Evolutionary conservation across 2,329 filamentous ascomycete species (phyloP), one percentile per base, ranked within the genome.

Genomic region (Penicillium brevicompactum): DNA sequence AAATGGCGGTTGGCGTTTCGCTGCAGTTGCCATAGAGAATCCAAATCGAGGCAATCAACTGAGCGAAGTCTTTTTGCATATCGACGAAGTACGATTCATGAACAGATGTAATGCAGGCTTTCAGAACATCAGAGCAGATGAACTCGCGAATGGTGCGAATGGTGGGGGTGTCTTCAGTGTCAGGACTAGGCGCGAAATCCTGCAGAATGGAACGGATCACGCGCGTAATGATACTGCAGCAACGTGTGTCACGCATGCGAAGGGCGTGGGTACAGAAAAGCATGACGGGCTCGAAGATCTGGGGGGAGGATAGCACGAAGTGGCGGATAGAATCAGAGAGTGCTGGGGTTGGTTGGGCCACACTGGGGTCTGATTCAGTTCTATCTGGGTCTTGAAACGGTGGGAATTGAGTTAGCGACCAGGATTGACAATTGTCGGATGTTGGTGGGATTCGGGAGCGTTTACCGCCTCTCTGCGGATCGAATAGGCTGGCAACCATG

Each of bases 51-150:
- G 92, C 92, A 58, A 99, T 96, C 37, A 97, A 81, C 21, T 87
- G 84, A 0, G 92, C 93, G 21, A 99, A 82, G 49, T 99, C 92
- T 70, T 92, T 93, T 68, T 99, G 94, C 59, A 95, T 85, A 64
- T 99, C 94, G 32, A 97, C 92, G 74, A 97, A 99, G 74, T 97
- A 97, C 0, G 91, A 88, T 63, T 99, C 94, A 74, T 97, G 90
- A 48, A 99, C 85, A 2, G 90, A 95, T 1, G 88, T 90, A 70
- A 97, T 90, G 67, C 90, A 93, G 0, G 92, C 91, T 76, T 92
- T 91, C 47, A 99, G 83, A 2, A 97, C 91, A 62, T 96, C 90
- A 5, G 87, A 86, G 49, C 87, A 91, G 68, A 97, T 92, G 73
- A 92, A 99, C 68, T 96, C 91, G 49, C 92, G 87, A 59, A 97